Percentiles rank a stretch among this genome's conserved stretches.
phyloP scores from a whole-genome alignment of 225 moss, liverwort and hornwort genomes.

The Sphagnum tenellum region DNA sequence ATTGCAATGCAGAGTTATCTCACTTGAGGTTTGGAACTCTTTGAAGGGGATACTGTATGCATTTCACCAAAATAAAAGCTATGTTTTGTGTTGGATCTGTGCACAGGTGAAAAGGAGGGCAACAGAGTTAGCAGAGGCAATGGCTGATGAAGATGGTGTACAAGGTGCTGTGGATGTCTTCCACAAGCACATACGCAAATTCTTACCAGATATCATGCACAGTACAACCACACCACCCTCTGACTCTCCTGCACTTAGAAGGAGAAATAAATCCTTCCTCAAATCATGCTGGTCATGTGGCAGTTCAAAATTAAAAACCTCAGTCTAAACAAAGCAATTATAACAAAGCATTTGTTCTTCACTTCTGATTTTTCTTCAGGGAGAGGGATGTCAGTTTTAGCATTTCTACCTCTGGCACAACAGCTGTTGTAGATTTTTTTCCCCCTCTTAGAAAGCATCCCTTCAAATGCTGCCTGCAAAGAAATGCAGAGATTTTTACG shows the following conservation, averaged over 20 bases:
- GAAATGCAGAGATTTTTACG: no score
- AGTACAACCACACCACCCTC: constrained; percentile 14
- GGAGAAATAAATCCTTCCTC: constrained; percentile 12
- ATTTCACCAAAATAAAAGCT: neutral
- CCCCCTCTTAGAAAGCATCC: no score
- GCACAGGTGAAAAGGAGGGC: constrained; percentile 67
- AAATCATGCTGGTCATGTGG: constrained; percentile 17
- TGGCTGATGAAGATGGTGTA: constrained; percentile 74
- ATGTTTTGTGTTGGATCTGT: neutral
- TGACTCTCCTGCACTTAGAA: constrained; percentile 1
- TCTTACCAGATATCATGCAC: constrained; percentile 28
- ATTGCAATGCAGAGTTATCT: neutral
- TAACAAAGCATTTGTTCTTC: no score
- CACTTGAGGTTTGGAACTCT: neutral
- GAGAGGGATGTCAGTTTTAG: no score
- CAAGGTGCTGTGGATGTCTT: constrained; percentile 84
- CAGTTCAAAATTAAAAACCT: no score
- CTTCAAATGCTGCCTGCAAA: no score
- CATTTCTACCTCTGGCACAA: no score
- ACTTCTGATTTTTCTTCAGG: no score
- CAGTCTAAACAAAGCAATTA: no score
- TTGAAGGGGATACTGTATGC: neutral
- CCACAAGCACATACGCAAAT: constrained; percentile 62
- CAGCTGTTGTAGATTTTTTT: no score
- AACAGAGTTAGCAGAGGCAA: constrained; percentile 48